A percentile compares a stretch with the other conserved stretches of the same genome.
Evolutionary conservation across 2,329 filamentous ascomycete species (phyloP).

Genomic region (Fusarium cicatricum): DNA sequence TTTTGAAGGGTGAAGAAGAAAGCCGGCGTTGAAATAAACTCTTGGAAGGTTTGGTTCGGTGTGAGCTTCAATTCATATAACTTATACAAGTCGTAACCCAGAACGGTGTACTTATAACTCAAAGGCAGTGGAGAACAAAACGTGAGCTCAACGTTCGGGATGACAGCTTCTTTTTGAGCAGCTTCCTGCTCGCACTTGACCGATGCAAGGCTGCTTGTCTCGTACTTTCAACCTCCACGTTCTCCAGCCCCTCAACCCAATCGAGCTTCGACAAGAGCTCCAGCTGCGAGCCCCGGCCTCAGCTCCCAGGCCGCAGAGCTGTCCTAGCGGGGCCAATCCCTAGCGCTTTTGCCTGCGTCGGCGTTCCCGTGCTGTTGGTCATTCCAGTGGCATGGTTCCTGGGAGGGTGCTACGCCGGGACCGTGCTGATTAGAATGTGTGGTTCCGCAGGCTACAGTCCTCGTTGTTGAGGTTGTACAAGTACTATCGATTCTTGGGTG

Average conservation of each 20-base stretch:
- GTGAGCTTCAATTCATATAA: too few species aligned
- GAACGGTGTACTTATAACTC: too few species aligned
- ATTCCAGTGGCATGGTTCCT: constrained; percentile 7
- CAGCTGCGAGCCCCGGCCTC: constrained; percentile 17
- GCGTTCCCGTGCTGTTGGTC: constrained; percentile 27
- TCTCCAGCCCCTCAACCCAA: constrained; percentile 10
- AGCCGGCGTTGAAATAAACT: background rate
- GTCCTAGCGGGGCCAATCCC: constrained; percentile 25
- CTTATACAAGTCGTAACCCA: too few species aligned
- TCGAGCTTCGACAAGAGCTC: background rate
- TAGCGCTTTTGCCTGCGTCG: constrained; percentile 25
- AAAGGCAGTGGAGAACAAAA: too few species aligned
- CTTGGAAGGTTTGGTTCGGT: too few species aligned
- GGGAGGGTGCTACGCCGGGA: background rate
- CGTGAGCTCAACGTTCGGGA: background rate
- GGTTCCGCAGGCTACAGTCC: too few species aligned
- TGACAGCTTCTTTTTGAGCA: constrained; percentile 2
- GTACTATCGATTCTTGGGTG: background rate
- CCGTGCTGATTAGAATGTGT: too few species aligned
- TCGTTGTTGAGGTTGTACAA: background rate
- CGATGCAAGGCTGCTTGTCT: constrained; percentile 21
- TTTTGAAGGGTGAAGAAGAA: background rate
- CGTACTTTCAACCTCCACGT: background rate
- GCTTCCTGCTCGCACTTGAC: constrained; percentile 23
- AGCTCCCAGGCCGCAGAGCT: constrained; percentile 38